Conservation (phyloP, 371 early-diverging fungal species). For the Mortierella sp. region DNA sequence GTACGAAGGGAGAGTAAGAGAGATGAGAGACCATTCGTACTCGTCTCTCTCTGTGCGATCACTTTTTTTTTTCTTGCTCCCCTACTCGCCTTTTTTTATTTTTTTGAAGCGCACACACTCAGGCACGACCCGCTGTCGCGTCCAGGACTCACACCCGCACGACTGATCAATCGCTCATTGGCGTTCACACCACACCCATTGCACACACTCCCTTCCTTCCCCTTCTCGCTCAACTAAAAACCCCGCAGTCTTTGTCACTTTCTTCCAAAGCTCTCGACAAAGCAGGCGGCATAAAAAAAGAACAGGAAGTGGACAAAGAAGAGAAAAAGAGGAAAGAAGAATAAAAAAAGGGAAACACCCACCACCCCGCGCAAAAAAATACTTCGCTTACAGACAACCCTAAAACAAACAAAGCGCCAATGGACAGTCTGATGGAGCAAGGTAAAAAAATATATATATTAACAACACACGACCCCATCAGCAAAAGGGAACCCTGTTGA, state of each 20-base stretch:
- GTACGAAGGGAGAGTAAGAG: neutral
- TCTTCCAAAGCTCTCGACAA: neutral
- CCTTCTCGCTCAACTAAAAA: neutral
- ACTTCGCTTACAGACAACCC: conserved; percentile 7
- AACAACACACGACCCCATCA: neutral
- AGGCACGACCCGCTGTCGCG: conserved; percentile 12
- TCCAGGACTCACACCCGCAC: neutral
- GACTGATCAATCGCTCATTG: neutral
- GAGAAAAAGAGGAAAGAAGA: neutral
- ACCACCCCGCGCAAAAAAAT: neutral
- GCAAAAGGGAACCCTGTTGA: neutral
- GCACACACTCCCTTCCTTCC: neutral
- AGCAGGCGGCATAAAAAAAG: neutral
- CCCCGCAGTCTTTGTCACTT: conserved; percentile 1
- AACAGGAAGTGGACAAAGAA: neutral
- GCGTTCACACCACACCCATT: neutral
- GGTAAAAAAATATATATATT: conserved; percentile 27
- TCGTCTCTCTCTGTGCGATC: conserved; percentile 7
- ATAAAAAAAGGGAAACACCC: neutral
- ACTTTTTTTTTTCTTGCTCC: conserved; percentile 5
- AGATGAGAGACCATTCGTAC: conserved; percentile 9
- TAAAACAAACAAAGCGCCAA: conserved; percentile 32
- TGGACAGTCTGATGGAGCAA: conserved; percentile 60
- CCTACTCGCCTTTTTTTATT: neutral
- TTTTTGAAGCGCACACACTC: neutral